Evolutionary conservation across 345 rosid species (phyloP).

Genomic region (Aurinia saxatilis): DNA sequence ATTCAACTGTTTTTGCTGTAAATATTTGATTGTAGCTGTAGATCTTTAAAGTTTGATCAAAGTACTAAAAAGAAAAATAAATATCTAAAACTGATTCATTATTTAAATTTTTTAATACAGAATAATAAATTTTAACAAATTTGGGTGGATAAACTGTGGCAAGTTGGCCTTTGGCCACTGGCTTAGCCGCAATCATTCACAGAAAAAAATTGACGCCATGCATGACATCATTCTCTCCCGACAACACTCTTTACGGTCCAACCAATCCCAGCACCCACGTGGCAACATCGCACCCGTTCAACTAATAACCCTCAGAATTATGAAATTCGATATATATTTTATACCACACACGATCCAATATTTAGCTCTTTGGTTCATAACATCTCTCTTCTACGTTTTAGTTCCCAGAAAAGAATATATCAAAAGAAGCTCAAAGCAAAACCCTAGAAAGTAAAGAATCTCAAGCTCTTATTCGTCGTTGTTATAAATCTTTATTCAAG

Average conservation of each 20-base stretch:
- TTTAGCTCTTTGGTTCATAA: conserved; percentile 20
- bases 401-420: not conserved
- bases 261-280: conserved; percentile 35
- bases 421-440: not conserved
- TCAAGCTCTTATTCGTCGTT: not conserved
- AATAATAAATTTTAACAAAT: not conserved
- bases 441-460: not conserved
- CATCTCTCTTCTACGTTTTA: conserved; percentile 5
- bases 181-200: conserved; percentile 36
- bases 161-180: conserved; percentile 38
- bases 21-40: too few species aligned
- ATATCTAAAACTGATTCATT: not conserved
- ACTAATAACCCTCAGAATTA: not conserved
- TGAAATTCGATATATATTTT: conserved; percentile 22
- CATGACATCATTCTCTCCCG: conserved; percentile 51
- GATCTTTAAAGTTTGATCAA: too few species aligned
- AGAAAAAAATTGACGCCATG: conserved; percentile 31
- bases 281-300: conserved; percentile 42
- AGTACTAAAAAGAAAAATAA: not conserved
- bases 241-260: conserved; percentile 38
- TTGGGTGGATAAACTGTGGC: conserved; percentile 18
- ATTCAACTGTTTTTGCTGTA: too few species aligned
- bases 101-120: not conserved
- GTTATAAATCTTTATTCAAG: not conserved
- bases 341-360: conserved; percentile 25